Evolutionary conservation across 163 green algal species (phyloP).

Genomic region (Prototheca wickerhamii): DNA sequence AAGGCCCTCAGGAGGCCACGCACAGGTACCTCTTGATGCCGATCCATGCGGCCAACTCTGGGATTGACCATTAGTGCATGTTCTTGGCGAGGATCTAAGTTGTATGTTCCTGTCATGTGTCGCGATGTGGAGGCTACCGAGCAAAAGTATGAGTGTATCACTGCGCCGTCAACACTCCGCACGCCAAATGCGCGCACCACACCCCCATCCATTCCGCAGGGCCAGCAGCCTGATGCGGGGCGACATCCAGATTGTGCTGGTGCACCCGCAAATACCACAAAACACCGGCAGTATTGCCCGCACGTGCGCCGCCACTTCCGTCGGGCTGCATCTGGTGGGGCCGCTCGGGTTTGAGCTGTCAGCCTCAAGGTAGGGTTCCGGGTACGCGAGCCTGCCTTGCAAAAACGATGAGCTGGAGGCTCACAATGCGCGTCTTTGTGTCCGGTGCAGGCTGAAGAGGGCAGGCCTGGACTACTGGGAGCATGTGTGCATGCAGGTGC

Average conservation of each 20-base stretch:
- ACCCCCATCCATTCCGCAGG: too few species aligned
- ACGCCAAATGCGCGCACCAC: too few species aligned
- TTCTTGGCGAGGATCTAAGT: too few species aligned
- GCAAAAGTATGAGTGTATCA: too few species aligned
- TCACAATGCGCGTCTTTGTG: neutral
- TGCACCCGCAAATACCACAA: slow-evolving; percentile 54
- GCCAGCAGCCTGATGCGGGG: too few species aligned
- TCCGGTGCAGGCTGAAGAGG: slow-evolving; percentile 52
- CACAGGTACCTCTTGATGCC: too few species aligned
- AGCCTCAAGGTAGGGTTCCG: slow-evolving; percentile 44
- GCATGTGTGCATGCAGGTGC: slow-evolving; percentile 64
- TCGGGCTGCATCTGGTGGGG: slow-evolving; percentile 75
- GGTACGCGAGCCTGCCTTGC: neutral
- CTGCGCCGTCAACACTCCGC: too few species aligned
- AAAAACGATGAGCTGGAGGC: neutral
- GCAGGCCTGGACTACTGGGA: slow-evolving; percentile 92
- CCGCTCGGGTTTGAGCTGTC: slow-evolving; percentile 84
- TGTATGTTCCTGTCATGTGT: too few species aligned
- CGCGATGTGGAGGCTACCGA: too few species aligned
- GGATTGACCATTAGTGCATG: too few species aligned
- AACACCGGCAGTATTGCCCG: slow-evolving; percentile 77
- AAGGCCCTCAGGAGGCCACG: too few species aligned
- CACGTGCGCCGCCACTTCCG: slow-evolving; percentile 72
- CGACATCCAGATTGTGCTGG: slow-evolving; percentile 62
- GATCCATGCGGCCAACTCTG: too few species aligned